Percentiles rank a stretch among this genome's conserved stretches.
These are phyloP conservation scores for Gossypium bickii DNA, from an alignment of 345 rosid genomes.

Conservation along the genomic window DNA sequence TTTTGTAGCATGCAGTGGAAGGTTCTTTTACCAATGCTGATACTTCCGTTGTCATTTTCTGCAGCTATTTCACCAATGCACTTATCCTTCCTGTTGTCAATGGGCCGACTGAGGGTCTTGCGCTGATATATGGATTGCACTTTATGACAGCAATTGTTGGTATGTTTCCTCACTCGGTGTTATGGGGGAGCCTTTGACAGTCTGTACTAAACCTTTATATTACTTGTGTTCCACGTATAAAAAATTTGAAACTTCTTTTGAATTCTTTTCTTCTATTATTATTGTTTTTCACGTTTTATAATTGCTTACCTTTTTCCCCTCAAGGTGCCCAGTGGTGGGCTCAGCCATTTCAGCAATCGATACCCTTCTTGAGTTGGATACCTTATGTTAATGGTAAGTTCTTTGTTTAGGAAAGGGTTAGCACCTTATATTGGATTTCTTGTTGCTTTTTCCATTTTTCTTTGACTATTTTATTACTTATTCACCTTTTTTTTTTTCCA, in stretches of 20 bases:
- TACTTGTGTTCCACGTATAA: background rate
- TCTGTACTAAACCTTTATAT: slow-evolving; percentile 6
- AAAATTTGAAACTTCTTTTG: background rate
- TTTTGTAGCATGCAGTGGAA: background rate
- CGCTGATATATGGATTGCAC: slow-evolving; percentile 71
- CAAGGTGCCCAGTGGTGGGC: slow-evolving; percentile 97
- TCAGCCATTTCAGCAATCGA: slow-evolving; percentile 56
- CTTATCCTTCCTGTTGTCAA: slow-evolving; percentile 90
- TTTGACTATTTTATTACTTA: background rate
- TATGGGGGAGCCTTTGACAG: background rate
- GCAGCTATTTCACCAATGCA: slow-evolving; percentile 86
- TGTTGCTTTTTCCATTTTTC: background rate
- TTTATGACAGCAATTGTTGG: slow-evolving; percentile 85
- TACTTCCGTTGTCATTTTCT: slow-evolving; percentile 14
- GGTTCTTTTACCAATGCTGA: slow-evolving; percentile 2
- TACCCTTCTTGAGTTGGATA: slow-evolving; percentile 78
- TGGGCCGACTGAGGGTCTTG: slow-evolving; percentile 98
- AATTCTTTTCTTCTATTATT: background rate
- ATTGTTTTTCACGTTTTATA: slow-evolving; percentile 1
- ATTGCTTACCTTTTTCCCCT: slow-evolving; percentile 8
- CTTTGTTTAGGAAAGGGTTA: background rate
- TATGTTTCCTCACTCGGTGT: slow-evolving; percentile 30
- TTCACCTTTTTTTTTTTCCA: slow-evolving; percentile 25
- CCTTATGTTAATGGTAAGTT: slow-evolving; percentile 63
- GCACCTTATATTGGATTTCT: background rate